These are phyloP conservation scores for Wallemia hederae DNA, from an alignment of 1,284 basidiomycete genomes.

Conservation along the genomic window DNA sequence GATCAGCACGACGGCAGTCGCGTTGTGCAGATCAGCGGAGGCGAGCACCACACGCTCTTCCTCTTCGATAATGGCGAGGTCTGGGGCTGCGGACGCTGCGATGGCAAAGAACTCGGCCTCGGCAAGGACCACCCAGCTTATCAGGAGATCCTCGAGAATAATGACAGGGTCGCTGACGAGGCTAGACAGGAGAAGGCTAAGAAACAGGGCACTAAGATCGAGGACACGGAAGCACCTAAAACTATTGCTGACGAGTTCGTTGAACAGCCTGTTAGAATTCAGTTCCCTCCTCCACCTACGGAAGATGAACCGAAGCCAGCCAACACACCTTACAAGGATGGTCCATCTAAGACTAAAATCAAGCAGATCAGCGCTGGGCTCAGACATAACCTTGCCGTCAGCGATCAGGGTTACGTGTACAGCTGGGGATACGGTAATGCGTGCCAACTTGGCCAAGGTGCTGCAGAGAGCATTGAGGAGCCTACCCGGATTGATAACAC, in stretches of 20 bases:
- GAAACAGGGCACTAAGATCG: conserved; percentile 9
- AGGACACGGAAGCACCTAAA: conserved; percentile 11
- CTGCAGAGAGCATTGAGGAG: conserved; percentile 22
- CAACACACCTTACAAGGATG: conserved; percentile 16
- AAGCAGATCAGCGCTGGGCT: conserved; percentile 43
- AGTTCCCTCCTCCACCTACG: conserved; percentile 28
- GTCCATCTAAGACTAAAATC: conserved; percentile 31
- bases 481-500: conserved; percentile 27
- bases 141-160: conserved; percentile 17
- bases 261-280: conserved; percentile 22
- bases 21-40: conserved; percentile 37
- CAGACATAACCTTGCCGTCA: conserved; percentile 56
- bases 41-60: conserved; percentile 67
- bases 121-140: conserved; percentile 28
- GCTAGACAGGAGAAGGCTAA: conserved; percentile 13
- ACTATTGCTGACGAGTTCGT: conserved; percentile 23
- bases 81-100: conserved; percentile 48
- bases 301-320: conserved; percentile 18
- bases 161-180: conserved; percentile 11
- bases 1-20: conserved; percentile 32
- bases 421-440: conserved; percentile 52
- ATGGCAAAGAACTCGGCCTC: conserved; percentile 48
- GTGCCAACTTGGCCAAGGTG: conserved; percentile 21
- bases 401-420: conserved; percentile 43
- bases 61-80: conserved; percentile 53